Evolutionary conservation across 2,329 filamentous ascomycete genomes (phyloP).

Genomic region (Leptographium lundbergii): DNA sequence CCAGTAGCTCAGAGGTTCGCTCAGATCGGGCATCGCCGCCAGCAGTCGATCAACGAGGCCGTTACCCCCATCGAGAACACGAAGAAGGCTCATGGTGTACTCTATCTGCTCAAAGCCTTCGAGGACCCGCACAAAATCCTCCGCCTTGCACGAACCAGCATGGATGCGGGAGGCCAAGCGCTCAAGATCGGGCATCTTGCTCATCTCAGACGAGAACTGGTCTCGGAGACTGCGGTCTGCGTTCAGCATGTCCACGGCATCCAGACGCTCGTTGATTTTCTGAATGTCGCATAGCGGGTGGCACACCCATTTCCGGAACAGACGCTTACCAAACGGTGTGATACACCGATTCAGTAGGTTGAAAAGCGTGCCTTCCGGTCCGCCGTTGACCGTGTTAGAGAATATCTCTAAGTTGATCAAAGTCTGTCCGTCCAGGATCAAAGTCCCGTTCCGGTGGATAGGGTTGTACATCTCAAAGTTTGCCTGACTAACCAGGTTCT

Average conservation of each 20-base stretch:
- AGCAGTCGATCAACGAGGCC: conserved; percentile 78
- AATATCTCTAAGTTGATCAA: conserved; percentile 98
- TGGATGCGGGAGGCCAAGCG: conserved; percentile 89
- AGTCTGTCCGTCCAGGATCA: conserved; percentile 90
- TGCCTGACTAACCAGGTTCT: conserved; percentile 72
- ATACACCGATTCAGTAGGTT: conserved; percentile 84
- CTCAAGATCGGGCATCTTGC: conserved; percentile 88
- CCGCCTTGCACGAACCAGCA: conserved; percentile 75
- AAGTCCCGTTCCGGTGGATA: conserved; percentile 76
- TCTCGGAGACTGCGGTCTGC: conserved; percentile 70
- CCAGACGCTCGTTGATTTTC: conserved; percentile 85
- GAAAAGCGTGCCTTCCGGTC: conserved; percentile 77
- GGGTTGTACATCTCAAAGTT: conserved; percentile 90
- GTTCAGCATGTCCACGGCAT: conserved; percentile 89
- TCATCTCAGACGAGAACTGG: conserved; percentile 76
- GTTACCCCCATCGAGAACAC: conserved; percentile 60
- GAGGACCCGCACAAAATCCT: conserved; percentile 86
- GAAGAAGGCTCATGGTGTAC: conserved; percentile 74
- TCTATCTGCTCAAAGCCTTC: conserved; percentile 98
- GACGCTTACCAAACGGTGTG: conserved; percentile 90
- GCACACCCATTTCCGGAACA: conserved; percentile 95
- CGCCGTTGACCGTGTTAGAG: conserved; percentile 80
- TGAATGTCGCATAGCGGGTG: conserved; percentile 78
- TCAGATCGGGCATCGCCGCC: conserved; percentile 72
- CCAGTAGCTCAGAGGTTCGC: conserved; percentile 67